Base-by-base conservation (phyloP, 2,329 filamentous ascomycete species). In the Calonectria pseudoreteaudii region DNA sequence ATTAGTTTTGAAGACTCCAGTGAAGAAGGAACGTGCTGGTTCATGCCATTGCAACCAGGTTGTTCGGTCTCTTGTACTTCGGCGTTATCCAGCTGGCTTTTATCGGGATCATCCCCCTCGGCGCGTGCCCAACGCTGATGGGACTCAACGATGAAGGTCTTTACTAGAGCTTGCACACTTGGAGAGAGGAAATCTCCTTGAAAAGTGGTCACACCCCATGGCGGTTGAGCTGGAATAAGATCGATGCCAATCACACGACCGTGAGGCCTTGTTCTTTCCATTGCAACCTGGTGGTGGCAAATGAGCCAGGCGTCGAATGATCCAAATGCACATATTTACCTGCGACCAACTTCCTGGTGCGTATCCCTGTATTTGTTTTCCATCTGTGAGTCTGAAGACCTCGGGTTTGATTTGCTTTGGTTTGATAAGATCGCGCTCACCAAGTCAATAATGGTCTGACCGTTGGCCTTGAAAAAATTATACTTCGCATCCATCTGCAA, bases 231-330 rank as follows among this genome's bases (percentile, higher is more conserved):
- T 6, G 97, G 97, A 77, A 99, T 95, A 66, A 99, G 90, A 83
- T 99, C 97, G 80, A 99, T 96, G 14, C 97, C 97, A 34, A 99
- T 88, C 16, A 99, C 93, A 53, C 93, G 91, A 11, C 96, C 95
- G 58, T 90, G 86, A 0, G 96, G 96, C 74, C 90, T 89, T 6
- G 95, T 98, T 67, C 92, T 90, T 74, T 95, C 93, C 41, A 94
- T 87, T 23, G 97, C 97, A 44, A 98, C 95, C 92, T 97, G 81
- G 49, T 74, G 26, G 65, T 10, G 34, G 47, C 38, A 41, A 23
- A 34, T 44, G 10, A 66, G 44, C 26, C 52, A 66, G 34, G 36
- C 34, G 20, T 49, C 16, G 16, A 62, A 11, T 36, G 62, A 3
- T 13, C n/a, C 28, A 9, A n/a, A 41, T 52, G 23, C 31, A 56